These are phyloP conservation scores for Tetrapisispora nanseiensis DNA, from an alignment of 805 yeast species.

Conservation along the genomic window DNA sequence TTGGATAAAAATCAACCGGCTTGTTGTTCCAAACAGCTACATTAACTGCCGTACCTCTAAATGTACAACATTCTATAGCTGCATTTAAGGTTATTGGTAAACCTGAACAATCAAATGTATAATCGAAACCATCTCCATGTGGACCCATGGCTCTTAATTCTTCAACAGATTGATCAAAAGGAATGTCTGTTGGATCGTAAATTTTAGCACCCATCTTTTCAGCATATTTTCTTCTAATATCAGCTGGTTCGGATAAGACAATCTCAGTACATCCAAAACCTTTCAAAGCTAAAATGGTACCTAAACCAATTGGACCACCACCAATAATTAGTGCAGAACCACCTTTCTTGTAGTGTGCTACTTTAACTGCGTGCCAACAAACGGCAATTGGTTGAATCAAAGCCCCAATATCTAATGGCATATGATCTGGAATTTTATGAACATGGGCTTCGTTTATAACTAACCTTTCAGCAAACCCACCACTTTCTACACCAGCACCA, in stretches of 20 bases:
- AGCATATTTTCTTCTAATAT: conserved; percentile 43
- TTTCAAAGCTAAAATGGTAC: conserved; percentile 49
- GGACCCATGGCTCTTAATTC: conserved; percentile 34
- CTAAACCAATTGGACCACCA: conserved; percentile 55
- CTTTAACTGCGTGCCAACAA: conserved; percentile 47
- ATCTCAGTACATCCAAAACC: conserved; percentile 42
- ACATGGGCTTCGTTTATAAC: conserved; percentile 34
- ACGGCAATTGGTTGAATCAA: conserved; percentile 50
- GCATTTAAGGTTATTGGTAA: conserved; percentile 40
- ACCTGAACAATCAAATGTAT: conserved; percentile 47
- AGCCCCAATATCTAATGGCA: conserved; percentile 48
- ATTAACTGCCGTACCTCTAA: conserved; percentile 51
- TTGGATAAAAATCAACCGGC: conserved; percentile 41
- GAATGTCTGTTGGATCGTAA: conserved; percentile 37
- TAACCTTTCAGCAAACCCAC: conserved; percentile 45
- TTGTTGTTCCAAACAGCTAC: conserved; percentile 56
- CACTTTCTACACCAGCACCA: conserved; percentile 50
- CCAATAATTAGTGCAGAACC: conserved; percentile 44
- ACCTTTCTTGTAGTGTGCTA: conserved; percentile 37
- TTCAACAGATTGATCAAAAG: conserved; percentile 31
- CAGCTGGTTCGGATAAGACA: conserved; percentile 45
- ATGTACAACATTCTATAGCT: conserved; percentile 40
- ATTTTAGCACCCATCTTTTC: conserved; percentile 38
- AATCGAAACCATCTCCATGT: conserved; percentile 39
- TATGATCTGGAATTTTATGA: conserved; percentile 33